Evolutionary conservation across 2,329 filamentous ascomycete species (phyloP).

Genomic region (Talaromyces marneffei): DNA sequence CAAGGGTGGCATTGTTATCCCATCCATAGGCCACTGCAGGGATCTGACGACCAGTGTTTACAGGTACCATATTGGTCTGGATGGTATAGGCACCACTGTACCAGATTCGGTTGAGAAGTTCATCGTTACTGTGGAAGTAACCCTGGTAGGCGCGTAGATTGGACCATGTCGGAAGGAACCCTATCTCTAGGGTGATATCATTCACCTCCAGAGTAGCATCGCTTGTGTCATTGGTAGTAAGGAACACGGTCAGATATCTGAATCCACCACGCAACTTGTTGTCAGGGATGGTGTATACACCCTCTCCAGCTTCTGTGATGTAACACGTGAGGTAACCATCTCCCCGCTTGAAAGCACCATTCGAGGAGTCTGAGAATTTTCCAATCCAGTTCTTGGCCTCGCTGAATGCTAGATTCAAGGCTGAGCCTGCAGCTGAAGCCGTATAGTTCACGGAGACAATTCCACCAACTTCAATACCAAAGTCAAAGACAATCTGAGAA

Average conservation of each 20-base stretch:
- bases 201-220: conserved; percentile 28
- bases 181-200: conserved; percentile 40
- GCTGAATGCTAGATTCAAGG: conserved; percentile 44
- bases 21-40: conserved; percentile 29
- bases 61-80: conserved; percentile 41
- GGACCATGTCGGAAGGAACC: conserved; percentile 48
- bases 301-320: conserved; percentile 28
- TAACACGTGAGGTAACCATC: conserved; percentile 39
- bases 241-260: conserved; percentile 40
- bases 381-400: conserved; percentile 47
- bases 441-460: conserved; percentile 49
- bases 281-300: conserved; percentile 37
- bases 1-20: conserved; percentile 37
- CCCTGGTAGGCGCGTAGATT: conserved; percentile 50
- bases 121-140: conserved; percentile 48
- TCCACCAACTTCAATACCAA: conserved; percentile 54
- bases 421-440: conserved; percentile 30
- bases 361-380: conserved; percentile 45
- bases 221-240: conserved; percentile 27
- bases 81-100: conserved; percentile 52
- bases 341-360: conserved; percentile 36
- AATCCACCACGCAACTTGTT: conserved; percentile 41
- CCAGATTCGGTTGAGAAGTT: conserved; percentile 53
- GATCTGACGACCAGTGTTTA: conserved; percentile 33
- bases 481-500: conserved; percentile 53